These are phyloP conservation scores for Cryphonectria naterciae DNA, from an alignment of 2,329 filamentous ascomycete species.

Conservation along the genomic window DNA sequence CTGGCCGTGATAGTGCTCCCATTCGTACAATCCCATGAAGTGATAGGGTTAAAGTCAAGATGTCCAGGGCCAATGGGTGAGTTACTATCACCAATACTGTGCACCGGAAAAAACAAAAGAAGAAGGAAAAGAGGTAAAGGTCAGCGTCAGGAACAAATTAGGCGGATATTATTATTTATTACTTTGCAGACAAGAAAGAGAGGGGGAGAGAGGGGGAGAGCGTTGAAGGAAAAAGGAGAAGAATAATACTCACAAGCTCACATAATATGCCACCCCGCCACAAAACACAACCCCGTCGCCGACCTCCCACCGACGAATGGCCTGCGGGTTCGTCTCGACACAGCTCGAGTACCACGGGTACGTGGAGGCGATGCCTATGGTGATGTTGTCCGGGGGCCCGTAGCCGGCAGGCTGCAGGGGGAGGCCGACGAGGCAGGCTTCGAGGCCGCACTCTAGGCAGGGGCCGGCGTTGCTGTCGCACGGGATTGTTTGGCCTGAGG, in stretches of 20 bases:
- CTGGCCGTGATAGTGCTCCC: constrained; percentile 21
- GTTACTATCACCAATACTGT: neutral
- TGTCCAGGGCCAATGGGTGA: neutral
- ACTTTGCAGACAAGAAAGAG: neutral
- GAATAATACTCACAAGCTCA: constrained; percentile 9
- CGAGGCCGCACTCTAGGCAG: constrained; percentile 18
- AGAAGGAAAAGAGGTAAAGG: too few species aligned
- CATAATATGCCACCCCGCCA: constrained; percentile 17
- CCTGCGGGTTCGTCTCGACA: constrained; percentile 26
- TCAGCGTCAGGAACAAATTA: neutral
- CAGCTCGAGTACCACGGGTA: constrained; percentile 13
- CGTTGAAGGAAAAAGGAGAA: neutral
- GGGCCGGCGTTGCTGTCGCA: constrained; percentile 23
- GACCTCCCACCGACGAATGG: constrained; percentile 19
- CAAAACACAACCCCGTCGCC: constrained; percentile 16
- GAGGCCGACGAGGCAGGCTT: constrained; percentile 17
- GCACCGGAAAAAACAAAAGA: neutral
- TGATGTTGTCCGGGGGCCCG: constrained; percentile 20
- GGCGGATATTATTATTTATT: neutral
- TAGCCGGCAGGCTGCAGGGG: constrained; percentile 23
- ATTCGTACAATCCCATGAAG: constrained; percentile 5
- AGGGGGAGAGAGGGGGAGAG: neutral
- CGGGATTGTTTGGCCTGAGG: neutral
- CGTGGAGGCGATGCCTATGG: constrained; percentile 14
- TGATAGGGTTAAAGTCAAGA: constrained; percentile 14